These are phyloP conservation scores for Lepiota brunneoincarnata DNA, from an alignment of 768 basidiomycete species.

Conservation along the genomic window DNA sequence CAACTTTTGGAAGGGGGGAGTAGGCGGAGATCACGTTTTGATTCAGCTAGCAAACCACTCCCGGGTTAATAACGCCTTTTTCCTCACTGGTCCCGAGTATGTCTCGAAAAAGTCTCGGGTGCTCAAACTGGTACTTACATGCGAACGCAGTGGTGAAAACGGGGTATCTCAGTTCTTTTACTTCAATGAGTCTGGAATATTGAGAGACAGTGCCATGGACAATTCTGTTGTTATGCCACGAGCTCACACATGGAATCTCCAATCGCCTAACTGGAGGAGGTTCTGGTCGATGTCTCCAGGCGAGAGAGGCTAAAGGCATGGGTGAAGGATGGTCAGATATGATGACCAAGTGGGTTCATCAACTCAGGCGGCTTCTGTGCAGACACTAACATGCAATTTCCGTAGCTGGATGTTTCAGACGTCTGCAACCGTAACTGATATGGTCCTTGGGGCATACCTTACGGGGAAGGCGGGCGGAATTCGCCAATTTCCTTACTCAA, in stretches of 20 bases:
- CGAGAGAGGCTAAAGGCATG: constrained; percentile 60
- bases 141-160: not conserved
- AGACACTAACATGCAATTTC: not conserved
- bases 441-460: constrained; percentile 49
- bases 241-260: constrained; percentile 53
- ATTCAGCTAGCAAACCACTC: constrained; percentile 51
- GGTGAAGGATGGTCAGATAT: constrained; percentile 65
- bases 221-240: constrained; percentile 52
- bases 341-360: constrained; percentile 31
- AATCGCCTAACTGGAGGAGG: constrained; percentile 55
- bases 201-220: constrained; percentile 55
- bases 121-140: not conserved
- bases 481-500: constrained; percentile 55
- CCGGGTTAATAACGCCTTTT: constrained; percentile 45
- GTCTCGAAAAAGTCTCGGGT: not conserved
- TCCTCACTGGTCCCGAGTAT: constrained; percentile 42
- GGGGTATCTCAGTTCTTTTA: constrained; percentile 11
- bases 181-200: constrained; percentile 10
- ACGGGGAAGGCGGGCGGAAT: constrained; percentile 48
- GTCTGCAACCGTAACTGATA: constrained; percentile 33
- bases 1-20: constrained; percentile 56
- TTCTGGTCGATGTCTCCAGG: constrained; percentile 58
- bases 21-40: constrained; percentile 52
- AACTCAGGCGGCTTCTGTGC: constrained; percentile 19
- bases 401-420: constrained; percentile 40